These are phyloP conservation scores for Trichoderma sp. DNA, from an alignment of 2,329 filamentous ascomycete genomes.

Conservation along the genomic window DNA sequence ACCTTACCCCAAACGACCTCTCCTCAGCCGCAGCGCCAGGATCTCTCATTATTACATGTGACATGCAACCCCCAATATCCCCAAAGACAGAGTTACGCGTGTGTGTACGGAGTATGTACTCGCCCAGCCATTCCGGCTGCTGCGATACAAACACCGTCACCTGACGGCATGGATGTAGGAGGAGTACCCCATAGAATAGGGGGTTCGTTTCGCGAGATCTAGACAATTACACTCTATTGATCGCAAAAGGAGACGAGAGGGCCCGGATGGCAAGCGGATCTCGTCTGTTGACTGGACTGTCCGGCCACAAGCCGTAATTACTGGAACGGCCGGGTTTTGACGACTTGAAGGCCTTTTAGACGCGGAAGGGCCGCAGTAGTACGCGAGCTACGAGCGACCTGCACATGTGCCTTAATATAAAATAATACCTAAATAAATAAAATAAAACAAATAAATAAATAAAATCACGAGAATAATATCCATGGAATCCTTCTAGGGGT, in stretches of 20 bases:
- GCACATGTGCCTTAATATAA: neutral
- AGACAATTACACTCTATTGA: neutral
- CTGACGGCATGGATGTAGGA: neutral
- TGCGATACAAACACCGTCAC: neutral
- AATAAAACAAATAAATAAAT: neutral
- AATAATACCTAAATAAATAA: neutral
- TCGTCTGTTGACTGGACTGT: neutral
- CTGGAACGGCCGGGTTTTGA: neutral
- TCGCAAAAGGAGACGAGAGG: constrained; percentile 8
- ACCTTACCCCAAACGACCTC: neutral
- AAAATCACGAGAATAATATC: neutral
- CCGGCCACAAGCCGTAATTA: constrained; percentile 11
- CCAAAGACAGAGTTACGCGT: neutral
- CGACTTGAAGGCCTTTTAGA: neutral
- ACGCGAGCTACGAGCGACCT: neutral
- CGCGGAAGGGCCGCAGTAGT: neutral
- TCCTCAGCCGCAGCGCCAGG: constrained; percentile 1
- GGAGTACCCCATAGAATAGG: constrained; percentile 5
- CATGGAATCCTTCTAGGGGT: neutral
- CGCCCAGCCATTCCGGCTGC: neutral
- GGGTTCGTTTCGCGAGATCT: neutral
- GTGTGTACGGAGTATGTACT: neutral
- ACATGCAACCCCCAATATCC: neutral
- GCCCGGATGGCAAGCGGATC: neutral
- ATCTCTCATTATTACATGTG: neutral